Evolutionary conservation across 257 asterid species (phyloP), one percentile per base, ranked within the genome.

Genomic region (Pogostemon cablin): DNA sequence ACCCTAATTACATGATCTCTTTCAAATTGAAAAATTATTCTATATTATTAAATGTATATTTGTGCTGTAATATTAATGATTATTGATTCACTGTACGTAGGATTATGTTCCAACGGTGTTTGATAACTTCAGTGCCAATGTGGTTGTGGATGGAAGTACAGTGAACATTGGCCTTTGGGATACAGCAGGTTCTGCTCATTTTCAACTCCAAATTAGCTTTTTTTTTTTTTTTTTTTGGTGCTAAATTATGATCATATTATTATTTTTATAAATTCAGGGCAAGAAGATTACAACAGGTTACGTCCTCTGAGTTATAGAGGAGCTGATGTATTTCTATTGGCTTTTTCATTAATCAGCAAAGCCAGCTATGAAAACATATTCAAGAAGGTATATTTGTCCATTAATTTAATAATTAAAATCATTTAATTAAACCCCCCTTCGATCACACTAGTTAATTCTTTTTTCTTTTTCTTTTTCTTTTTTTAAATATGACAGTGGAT

Each of bases 101-200:
- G 97, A 91, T 77, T 91, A 91, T 73, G 97, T 91, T 41, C 97
- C 96, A 3, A 91, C 96, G 1, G 97, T 91, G 12, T 91, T 91
- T 65, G 97, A 91, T 78, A 88, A 88, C 77, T 91, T 91, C 55
- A 91, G 97, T 64, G 97, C 97, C 8, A 91, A 87, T 43, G 96
- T 91, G 53, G 95, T 88, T 47, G 97, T 88, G 65, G 96, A 91
- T 76, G 97, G 97, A n/a, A 84, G 74, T 75, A 87, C 96, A 0
- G 93, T 91, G 47, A 91, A 88, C 81, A 86, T 91, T 5, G 95
- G 96, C 81, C 95, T 91, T 0, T 91, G 97, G 97, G 97, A 91
- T 67, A 91, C 97, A 15, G 97, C 96, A 66, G 97, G 97, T 90
- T 38, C 11, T 56, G 2, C 9, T 40, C 32, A 25, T 25, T 10